phyloP scores from a whole-genome alignment of 352 stramenopile species.

The Pythium phragmiticola region DNA sequence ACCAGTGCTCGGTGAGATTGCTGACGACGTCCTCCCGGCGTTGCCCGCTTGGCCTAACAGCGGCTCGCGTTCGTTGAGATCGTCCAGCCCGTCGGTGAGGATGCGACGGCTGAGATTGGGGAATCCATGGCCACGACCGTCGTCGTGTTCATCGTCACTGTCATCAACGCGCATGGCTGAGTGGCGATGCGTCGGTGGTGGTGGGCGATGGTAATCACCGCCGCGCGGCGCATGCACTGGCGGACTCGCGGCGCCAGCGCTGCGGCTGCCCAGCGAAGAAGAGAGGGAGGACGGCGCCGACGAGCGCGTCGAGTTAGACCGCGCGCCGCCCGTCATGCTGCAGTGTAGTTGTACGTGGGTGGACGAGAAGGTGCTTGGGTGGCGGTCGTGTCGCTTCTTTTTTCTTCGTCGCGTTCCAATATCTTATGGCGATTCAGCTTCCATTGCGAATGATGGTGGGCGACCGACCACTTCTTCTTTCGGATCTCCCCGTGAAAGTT shows the following conservation, averaged over 20 bases:
- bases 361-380: neutral
- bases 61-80: constrained; percentile 42
- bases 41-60: constrained; percentile 32
- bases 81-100: constrained; percentile 15
- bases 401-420: neutral
- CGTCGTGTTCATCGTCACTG: constrained; percentile 26
- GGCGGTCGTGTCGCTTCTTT: neutral
- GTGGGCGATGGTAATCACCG: constrained; percentile 14
- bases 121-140: neutral
- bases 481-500: constrained; percentile 4
- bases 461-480: neutral
- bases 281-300: neutral
- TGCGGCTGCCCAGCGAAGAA: neutral
- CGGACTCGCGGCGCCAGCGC: constrained; percentile 7
- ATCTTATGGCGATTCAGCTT: no score
- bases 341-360: neutral
- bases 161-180: constrained; percentile 16
- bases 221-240: neutral
- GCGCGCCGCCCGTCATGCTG: constrained; percentile 6
- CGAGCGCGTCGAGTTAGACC: constrained; percentile 3
- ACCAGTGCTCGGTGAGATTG: constrained; percentile 52
- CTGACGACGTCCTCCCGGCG: constrained; percentile 32
- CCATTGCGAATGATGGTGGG: constrained; percentile 3
- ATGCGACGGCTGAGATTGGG: neutral
- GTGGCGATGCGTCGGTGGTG: constrained; percentile 1